Base-by-base conservation (phyloP, 1,139 yeast species). In the Waltiozyma sp. region DNA sequence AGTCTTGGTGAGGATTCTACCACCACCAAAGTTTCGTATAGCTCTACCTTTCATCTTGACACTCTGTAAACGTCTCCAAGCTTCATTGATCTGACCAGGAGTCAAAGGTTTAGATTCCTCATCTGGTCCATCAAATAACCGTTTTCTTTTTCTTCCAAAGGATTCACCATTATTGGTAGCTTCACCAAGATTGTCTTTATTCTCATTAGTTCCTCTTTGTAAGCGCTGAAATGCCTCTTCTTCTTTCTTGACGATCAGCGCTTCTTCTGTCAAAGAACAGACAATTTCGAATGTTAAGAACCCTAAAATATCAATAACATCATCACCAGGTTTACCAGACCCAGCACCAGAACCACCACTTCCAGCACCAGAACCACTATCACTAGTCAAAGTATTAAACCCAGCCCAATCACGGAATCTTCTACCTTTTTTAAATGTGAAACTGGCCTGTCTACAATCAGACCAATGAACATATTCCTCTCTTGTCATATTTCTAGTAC, bases 401-500 rank as follows among this genome's bases (percentile, higher is more conserved):
- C 93, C 95, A 8, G 95, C 93, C 98, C 98, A 91, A 58, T 91
- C 99, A 57, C 94, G 74, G 59, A 91, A 91, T 56, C 96, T 69
- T 60, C 89, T 87, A 16, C 85, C 86, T 61, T 93, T 91, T 54
- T 97, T 72, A 57, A 88, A 91, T 0, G 98, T 93, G 59, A 91
- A 93, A 45, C 94, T 81, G 1, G 98, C 98, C 61, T 91, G 98
- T 51, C 99, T 76, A 64, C 98, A 91, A 59, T 91, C 99, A 14
- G 95, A 84, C 96, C 97, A 91, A 61, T 93, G 98, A 16, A 89
- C 98, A 55, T 91, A 91, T 60, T 91, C 98, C 57, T 91, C 96
- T 55, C 81, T 80, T 0, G 98, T 91, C 99, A 91, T 93, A 51
- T 83, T 76, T 52, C 72, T 76, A 0, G 99, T 91, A 51, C 98